Conservation (phyloP, 164 flowering plant species). For the Aristolochia californica region DNA sequence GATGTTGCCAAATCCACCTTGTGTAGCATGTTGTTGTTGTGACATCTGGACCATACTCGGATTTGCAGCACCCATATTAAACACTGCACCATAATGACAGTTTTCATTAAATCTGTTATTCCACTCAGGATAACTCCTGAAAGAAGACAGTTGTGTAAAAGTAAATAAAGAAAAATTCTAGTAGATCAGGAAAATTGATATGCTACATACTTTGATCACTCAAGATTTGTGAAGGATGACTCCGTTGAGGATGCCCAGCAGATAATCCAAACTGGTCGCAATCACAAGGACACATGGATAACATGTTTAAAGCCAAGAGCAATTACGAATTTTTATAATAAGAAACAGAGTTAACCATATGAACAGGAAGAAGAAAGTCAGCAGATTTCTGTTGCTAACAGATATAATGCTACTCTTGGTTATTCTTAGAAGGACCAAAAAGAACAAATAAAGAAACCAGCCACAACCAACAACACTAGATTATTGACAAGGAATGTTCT, state of each 20-base stretch:
- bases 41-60: slow-evolving; percentile 55
- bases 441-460: too few species aligned
- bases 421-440: too few species aligned
- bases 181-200: background rate
- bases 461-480: too few species aligned
- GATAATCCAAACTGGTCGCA: slow-evolving; percentile 48
- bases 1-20: slow-evolving; percentile 67
- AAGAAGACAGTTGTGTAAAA: too few species aligned
- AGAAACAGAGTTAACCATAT: background rate
- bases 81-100: slow-evolving; percentile 39
- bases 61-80: slow-evolving; percentile 65
- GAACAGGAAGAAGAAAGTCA: too few species aligned
- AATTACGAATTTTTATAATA: background rate
- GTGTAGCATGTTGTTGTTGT: slow-evolving; percentile 43
- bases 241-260: slow-evolving; percentile 55
- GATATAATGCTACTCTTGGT: too few species aligned
- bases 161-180: background rate
- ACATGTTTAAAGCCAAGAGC: background rate
- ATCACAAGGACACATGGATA: background rate
- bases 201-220: slow-evolving; percentile 65
- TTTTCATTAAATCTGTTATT: background rate
- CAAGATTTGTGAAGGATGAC: slow-evolving; percentile 52
- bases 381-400: too few species aligned
- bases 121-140: too few species aligned
- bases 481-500: too few species aligned